Conservation (phyloP, 179 eudicot genomes). For the Silene vulgaris region DNA sequence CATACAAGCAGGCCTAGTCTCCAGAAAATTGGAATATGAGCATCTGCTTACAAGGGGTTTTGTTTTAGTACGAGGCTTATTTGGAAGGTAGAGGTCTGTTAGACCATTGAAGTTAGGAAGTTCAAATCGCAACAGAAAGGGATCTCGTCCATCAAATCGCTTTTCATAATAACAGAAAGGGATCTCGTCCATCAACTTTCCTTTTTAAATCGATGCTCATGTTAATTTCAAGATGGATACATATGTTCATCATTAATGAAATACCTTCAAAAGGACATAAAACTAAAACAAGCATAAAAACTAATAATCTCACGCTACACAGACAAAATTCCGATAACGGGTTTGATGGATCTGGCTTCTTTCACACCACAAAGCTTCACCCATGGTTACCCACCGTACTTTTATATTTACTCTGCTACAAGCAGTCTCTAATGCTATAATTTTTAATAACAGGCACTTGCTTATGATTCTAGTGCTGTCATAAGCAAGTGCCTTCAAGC, state of each 20-base stretch:
- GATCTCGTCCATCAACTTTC: not conserved
- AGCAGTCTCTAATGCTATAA: not conserved
- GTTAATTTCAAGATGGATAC: not conserved
- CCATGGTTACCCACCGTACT: not conserved
- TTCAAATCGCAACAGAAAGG: not conserved
- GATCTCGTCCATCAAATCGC: too few relatives aligned
- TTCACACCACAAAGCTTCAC: not conserved
- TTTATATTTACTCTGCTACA: not conserved
- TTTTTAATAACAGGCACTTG: too few relatives aligned
- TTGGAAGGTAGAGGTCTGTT: not conserved
- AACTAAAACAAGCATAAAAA: not conserved
- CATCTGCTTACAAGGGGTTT: not conserved
- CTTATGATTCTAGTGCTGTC: not conserved
- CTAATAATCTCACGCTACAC: not conserved
- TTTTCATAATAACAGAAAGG: not conserved
- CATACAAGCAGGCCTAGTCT: not conserved
- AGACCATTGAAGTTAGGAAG: not conserved
- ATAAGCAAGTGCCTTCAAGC: not conserved
- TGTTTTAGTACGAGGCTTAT: not conserved
- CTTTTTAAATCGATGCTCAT: not conserved
- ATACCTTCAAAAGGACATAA: slow-evolving; percentile 3
- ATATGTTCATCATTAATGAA: not conserved
- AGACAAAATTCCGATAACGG: not conserved
- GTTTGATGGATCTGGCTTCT: not conserved
- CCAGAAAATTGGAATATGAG: not conserved